phyloP scores from a whole-genome alignment of 2,329 filamentous ascomycete genomes.

The Meredithiella fracta region DNA sequence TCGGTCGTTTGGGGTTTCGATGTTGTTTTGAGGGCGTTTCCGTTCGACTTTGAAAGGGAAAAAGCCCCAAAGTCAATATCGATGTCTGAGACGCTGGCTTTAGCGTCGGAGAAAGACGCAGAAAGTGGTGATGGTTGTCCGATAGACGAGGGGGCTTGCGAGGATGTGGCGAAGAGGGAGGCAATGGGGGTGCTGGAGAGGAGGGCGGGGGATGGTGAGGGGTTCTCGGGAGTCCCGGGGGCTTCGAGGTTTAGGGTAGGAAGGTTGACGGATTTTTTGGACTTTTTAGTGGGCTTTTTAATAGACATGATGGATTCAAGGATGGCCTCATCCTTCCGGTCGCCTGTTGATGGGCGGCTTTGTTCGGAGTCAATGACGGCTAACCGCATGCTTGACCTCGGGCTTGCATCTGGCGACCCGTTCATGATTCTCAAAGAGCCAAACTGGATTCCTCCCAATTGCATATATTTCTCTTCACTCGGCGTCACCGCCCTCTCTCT shows the following conservation, averaged over 20 bases:
- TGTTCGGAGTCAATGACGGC: slow-evolving; percentile 14
- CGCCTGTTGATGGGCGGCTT: neutral
- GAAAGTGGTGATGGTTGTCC: slow-evolving; percentile 1
- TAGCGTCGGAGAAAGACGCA: neutral
- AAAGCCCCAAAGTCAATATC: slow-evolving; percentile 20
- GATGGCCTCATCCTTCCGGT: neutral
- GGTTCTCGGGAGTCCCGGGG: neutral
- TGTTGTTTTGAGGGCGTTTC: slow-evolving; percentile 23
- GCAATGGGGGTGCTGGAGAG: slow-evolving; percentile 4
- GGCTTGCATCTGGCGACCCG: slow-evolving; percentile 34
- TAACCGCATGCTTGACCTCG: slow-evolving; percentile 17
- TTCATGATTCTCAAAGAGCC: slow-evolving; percentile 48
- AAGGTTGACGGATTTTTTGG: neutral
- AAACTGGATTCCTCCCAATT: slow-evolving; percentile 45
- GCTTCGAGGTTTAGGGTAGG: neutral
- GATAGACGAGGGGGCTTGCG: neutral
- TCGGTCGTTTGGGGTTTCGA: slow-evolving; percentile 36
- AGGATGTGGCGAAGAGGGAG: neutral
- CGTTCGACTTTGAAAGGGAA: slow-evolving; percentile 20
- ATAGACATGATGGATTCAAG: neutral
- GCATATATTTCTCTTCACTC: slow-evolving; percentile 39
- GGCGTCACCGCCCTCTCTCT: slow-evolving; percentile 24
- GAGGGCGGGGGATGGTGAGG: neutral
- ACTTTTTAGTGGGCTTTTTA: neutral
- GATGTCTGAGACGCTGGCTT: slow-evolving; percentile 2